Percentiles rank a stretch among this genome's conserved stretches.
phyloP scores from a whole-genome alignment of 306 rosid genomes.

The Dalbergia cultrata region DNA sequence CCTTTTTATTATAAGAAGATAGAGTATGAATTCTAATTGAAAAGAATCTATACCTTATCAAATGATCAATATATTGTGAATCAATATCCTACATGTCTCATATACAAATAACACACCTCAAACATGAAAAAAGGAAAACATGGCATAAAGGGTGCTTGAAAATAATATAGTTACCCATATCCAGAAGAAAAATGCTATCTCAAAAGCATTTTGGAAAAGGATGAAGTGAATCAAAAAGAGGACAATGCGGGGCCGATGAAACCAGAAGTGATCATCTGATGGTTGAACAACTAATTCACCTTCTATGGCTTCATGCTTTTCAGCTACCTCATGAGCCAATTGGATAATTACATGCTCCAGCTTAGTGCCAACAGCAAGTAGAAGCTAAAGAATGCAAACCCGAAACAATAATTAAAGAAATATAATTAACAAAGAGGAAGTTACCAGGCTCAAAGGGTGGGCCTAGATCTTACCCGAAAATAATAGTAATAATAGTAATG shows the following conservation, averaged over 20 bases:
- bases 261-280: constrained; percentile 92
- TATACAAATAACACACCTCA: no score
- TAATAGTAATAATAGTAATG: no score
- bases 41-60: no score
- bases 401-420: not conserved
- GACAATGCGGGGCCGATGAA: constrained; percentile 69
- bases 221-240: constrained; percentile 89
- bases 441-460: not conserved
- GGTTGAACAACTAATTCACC: constrained; percentile 87
- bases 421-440: constrained; percentile 10
- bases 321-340: constrained; percentile 92
- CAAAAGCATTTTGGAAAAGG: constrained; percentile 97
- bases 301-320: constrained; percentile 79
- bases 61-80: no score
- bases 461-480: no score
- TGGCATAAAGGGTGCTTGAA: constrained; percentile 10
- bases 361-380: constrained; percentile 91
- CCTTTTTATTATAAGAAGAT: no score
- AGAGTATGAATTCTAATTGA: no score
- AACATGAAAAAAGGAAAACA: not conserved
- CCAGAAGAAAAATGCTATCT: constrained; percentile 92
- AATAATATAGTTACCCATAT: constrained; percentile 65
- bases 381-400: constrained; percentile 58
- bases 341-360: constrained; percentile 83
- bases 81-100: no score